phyloP scores from a whole-genome alignment of 1,139 yeast species.

The Yamadazyma sp. region DNA sequence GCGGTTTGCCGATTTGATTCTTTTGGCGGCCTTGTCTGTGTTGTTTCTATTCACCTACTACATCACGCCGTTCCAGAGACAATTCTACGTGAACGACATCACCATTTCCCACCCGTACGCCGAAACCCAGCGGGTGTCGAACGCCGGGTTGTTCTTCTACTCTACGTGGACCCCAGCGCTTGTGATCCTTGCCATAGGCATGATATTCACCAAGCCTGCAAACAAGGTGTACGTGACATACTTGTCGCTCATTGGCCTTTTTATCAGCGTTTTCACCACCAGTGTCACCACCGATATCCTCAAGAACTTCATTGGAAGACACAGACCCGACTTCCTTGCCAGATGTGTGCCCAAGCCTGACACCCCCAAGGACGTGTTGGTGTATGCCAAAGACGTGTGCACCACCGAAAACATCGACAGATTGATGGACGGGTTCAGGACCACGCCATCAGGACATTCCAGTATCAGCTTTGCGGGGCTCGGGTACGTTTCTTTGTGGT shows the following conservation, averaged over 20 bases:
- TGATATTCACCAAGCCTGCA: constrained; percentile 32
- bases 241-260: constrained; percentile 40
- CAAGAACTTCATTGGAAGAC: constrained; percentile 73
- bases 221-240: constrained; percentile 40
- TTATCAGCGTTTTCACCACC: constrained; percentile 38
- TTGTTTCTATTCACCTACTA: constrained; percentile 45
- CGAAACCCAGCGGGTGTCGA: constrained; percentile 56
- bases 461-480: constrained; percentile 67
- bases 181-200: constrained; percentile 23
- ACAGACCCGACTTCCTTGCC: constrained; percentile 75
- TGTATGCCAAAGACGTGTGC: constrained; percentile 61
- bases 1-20: constrained; percentile 59
- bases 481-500: constrained; percentile 62
- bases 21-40: constrained; percentile 41
- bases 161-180: constrained; percentile 39
- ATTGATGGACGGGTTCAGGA: constrained; percentile 68
- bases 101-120: constrained; percentile 74
- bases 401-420: constrained; percentile 44
- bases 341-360: constrained; percentile 62
- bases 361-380: constrained; percentile 47
- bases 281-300: constrained; percentile 51
- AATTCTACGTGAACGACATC: constrained; percentile 49
- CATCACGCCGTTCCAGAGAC: constrained; percentile 68
- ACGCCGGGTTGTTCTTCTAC: constrained; percentile 34
- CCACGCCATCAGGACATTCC: constrained; percentile 81